phyloP scores from a whole-genome alignment of 805 yeast species.

The Allodekkera sacchari region DNA sequence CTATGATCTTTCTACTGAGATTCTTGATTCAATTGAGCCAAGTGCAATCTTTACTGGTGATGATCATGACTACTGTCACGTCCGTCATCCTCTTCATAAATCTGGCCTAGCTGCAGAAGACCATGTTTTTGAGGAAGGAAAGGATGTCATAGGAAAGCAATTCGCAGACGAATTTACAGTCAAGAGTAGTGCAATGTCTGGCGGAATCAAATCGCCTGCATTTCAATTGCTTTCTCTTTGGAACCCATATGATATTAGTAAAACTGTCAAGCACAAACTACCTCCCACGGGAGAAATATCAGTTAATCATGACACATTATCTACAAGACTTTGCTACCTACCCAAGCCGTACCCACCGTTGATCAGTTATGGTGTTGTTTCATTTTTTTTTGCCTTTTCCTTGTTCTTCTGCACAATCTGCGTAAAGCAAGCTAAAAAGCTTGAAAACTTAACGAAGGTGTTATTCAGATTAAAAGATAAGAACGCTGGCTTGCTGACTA shows the following conservation, averaged over 20 bases:
- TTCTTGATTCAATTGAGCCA: slow-evolving; percentile 58
- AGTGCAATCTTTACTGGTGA: slow-evolving; percentile 78
- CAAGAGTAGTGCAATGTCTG: slow-evolving; percentile 86
- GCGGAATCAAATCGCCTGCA: slow-evolving; percentile 83
- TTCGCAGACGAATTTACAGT: slow-evolving; percentile 71
- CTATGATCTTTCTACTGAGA: slow-evolving; percentile 44
- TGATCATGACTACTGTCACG: slow-evolving; percentile 92
- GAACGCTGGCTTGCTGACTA: too few species aligned
- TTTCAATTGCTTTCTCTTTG: slow-evolving; percentile 68
- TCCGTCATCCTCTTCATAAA: slow-evolving; percentile 36
- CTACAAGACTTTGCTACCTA: slow-evolving; percentile 21
- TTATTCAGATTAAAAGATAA: too few species aligned
- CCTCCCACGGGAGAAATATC: slow-evolving; percentile 12
- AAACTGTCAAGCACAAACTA: slow-evolving; percentile 1
- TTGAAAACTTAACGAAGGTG: slow-evolving; percentile 13
- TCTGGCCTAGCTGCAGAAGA: slow-evolving; percentile 10
- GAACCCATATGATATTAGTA: slow-evolving; percentile 16
- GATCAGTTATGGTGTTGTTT: slow-evolving; percentile 10
- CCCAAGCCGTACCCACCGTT: slow-evolving; percentile 21
- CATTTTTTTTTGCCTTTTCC: slow-evolving; percentile 9
- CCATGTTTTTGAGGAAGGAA: slow-evolving; percentile 4
- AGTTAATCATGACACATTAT: slow-evolving; percentile 20
- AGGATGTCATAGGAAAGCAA: slow-evolving; percentile 11
- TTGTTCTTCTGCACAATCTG: slow-evolving; percentile 13
- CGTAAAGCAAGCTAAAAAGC: slow-evolving; percentile 12